phyloP scores from a whole-genome alignment of 208 protist species.

The Lotmaria passim region DNA sequence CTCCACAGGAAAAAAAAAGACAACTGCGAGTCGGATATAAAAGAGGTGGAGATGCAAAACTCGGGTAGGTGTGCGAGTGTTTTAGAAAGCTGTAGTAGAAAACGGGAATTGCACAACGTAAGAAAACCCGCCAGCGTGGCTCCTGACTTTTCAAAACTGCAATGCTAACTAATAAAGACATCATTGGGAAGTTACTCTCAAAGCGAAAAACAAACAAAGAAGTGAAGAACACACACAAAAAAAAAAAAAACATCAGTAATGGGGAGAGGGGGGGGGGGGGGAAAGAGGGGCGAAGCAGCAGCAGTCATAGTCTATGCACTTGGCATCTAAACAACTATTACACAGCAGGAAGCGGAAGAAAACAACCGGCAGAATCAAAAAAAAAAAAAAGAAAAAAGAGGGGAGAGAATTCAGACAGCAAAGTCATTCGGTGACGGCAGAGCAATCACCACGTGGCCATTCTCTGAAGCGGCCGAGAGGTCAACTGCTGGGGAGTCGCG shows the following conservation, averaged over 20 bases:
- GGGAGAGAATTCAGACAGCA: conserved; percentile 10
- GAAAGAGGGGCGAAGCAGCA: too few relatives aligned
- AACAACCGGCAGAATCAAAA: too few relatives aligned
- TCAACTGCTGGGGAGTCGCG: conserved; percentile 1
- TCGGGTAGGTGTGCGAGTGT: too few relatives aligned
- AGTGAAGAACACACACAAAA: conserved; percentile 6
- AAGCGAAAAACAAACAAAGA: background rate
- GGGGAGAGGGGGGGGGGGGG: too few relatives aligned
- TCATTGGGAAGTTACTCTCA: background rate
- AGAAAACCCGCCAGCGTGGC: too few relatives aligned
- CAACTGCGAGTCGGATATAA: background rate
- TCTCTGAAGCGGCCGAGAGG: background rate
- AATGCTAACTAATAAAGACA: too few relatives aligned
- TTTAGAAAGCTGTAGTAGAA: background rate
- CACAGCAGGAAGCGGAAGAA: background rate
- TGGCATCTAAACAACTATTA: too few relatives aligned
- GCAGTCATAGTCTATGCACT: too few relatives aligned
- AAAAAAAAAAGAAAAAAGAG: conserved; percentile 8
- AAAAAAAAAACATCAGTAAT: too few relatives aligned
- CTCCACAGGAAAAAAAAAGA: background rate
- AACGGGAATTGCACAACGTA: background rate
- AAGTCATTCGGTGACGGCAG: conserved; percentile 47
- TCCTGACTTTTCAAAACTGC: too few relatives aligned
- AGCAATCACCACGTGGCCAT: background rate
- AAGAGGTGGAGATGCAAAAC: background rate